phyloP scores from a whole-genome alignment of 805 yeast species.

The Candida sanyiensis region DNA sequence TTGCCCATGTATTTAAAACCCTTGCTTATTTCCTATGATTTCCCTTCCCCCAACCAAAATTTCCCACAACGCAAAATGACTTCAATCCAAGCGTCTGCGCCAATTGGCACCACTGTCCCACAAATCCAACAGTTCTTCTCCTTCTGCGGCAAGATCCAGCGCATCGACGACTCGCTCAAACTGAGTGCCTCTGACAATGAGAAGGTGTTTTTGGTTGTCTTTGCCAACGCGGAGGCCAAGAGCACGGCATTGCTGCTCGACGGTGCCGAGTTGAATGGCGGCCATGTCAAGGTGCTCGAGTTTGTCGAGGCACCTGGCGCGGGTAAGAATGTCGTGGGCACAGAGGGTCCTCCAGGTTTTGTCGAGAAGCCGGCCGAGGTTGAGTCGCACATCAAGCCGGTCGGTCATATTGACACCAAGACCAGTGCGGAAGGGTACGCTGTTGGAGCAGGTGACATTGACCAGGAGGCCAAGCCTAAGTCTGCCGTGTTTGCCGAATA shows the following conservation, averaged over 20 bases:
- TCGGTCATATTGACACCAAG: slow-evolving; percentile 2
- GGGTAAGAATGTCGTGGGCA: slow-evolving; percentile 8
- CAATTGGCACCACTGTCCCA: slow-evolving; percentile 8
- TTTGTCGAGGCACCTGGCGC: slow-evolving; percentile 23
- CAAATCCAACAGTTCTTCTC: slow-evolving; percentile 49
- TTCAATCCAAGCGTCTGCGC: slow-evolving; percentile 5
- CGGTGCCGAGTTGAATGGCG: slow-evolving; percentile 68
- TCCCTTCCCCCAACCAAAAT: no score
- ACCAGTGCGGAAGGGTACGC: background rate
- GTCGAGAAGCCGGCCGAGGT: slow-evolving; percentile 9
- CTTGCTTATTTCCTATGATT: background rate
- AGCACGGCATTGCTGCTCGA: slow-evolving; percentile 64
- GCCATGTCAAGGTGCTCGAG: slow-evolving; percentile 41
- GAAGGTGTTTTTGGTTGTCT: slow-evolving; percentile 38
- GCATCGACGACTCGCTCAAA: slow-evolving; percentile 14
- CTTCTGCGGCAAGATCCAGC: slow-evolving; percentile 58
- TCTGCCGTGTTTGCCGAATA: slow-evolving; percentile 71
- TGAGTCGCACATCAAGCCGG: slow-evolving; percentile 1
- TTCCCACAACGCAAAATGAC: slow-evolving; percentile 5
- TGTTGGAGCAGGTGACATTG: slow-evolving; percentile 38
- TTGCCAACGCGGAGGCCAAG: slow-evolving; percentile 55
- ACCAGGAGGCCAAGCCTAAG: slow-evolving; percentile 76
- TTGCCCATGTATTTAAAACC: background rate
- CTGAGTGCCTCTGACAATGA: slow-evolving; percentile 10
- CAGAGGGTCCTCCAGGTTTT: slow-evolving; percentile 11